Percentiles rank a stretch among this genome's conserved stretches.
phyloP scores from a whole-genome alignment of 805 yeast genomes.

The Wickerhamomyces xylosicus region DNA sequence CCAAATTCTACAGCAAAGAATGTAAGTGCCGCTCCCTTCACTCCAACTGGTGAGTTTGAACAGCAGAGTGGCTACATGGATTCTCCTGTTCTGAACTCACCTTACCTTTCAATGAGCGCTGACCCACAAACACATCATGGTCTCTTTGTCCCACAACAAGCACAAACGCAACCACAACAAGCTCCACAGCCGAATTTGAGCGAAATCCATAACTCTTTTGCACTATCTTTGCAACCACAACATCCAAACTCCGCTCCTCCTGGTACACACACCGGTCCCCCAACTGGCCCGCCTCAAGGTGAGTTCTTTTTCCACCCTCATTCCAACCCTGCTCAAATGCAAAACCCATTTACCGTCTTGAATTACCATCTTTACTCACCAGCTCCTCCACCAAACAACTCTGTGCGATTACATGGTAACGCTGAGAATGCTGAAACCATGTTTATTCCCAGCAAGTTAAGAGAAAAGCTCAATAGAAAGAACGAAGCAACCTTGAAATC shows the following conservation, averaged over 20 bases:
- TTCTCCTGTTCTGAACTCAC: no score
- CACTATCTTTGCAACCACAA: slow-evolving; percentile 4
- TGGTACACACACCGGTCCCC: neutral
- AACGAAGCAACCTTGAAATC: slow-evolving; percentile 75
- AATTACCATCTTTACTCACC: slow-evolving; percentile 90
- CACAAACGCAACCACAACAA: neutral
- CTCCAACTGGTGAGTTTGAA: no score
- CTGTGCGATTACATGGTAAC: slow-evolving; percentile 50
- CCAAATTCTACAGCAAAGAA: no score
- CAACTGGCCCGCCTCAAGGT: no score
- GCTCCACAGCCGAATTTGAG: slow-evolving; percentile 1
- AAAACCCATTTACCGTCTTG: slow-evolving; percentile 31
- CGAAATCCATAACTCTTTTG: slow-evolving; percentile 11
- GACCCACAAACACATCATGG: no score
- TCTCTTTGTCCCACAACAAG: no score
- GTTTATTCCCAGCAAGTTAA: slow-evolving; percentile 61
- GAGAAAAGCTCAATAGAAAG: slow-evolving; percentile 61
- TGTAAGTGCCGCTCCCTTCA: no score
- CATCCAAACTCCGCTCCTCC: slow-evolving; percentile 5
- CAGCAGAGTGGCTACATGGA: no score
- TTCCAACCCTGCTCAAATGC: slow-evolving; percentile 3
- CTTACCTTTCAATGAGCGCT: no score
- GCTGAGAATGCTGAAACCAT: slow-evolving; percentile 61
- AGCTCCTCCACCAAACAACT: slow-evolving; percentile 66
- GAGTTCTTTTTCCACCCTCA: slow-evolving; percentile 6